Evolutionary conservation across 345 rosid genomes (phyloP), one percentile per base, ranked within the genome.

Genomic region (Crucihimalaya himalaica): DNA sequence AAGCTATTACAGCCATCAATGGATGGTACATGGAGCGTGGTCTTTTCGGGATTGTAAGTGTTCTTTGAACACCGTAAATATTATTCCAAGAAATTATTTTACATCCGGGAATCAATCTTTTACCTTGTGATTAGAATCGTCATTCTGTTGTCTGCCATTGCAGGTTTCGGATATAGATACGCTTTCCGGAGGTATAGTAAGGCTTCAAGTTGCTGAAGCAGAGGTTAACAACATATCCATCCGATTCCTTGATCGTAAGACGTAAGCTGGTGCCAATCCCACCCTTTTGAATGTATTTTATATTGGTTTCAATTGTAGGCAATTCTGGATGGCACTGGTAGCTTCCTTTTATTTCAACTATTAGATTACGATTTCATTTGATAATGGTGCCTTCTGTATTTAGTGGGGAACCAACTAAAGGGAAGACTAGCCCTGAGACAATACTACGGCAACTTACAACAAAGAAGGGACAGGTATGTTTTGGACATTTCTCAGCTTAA

Each of bases 11-110:
- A 77, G 89, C 98, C 56, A 90, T 95, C 83, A 88, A 86, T 79
- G 89, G 96, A 18, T 95, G 99, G 97, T 91, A 93, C 66, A 86
- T 83, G 88, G 96, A 93, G 71, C 94, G 89, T 52, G 98, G 98
- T 70, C 92, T 93, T 69, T 89, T 93, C 73, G 98, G 98, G 66
- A 72, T 87, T 93, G 97, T 93, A 78, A 71, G 96, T 68, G 45
- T 31, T 63, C 37, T 43, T 53, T 48, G 18, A 6, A 61, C 40
- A 43, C 43, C 51, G 6, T 18, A 12, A 14, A 9, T 39, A 8
- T 1, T 39, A 16, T 18, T 15, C 27, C 52, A 21, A 2, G 3
- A 25, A 29, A 45, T 13, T 34, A 2, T 55, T 53, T 15, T 27
- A 35, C 56, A 50, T 46, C 69, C 58, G 68, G 43, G 48, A 46